Evolutionary conservation across 352 stramenopile genomes (phyloP), one percentile per base, ranked within the genome.

Genomic region (Globisporangium nodosum): DNA sequence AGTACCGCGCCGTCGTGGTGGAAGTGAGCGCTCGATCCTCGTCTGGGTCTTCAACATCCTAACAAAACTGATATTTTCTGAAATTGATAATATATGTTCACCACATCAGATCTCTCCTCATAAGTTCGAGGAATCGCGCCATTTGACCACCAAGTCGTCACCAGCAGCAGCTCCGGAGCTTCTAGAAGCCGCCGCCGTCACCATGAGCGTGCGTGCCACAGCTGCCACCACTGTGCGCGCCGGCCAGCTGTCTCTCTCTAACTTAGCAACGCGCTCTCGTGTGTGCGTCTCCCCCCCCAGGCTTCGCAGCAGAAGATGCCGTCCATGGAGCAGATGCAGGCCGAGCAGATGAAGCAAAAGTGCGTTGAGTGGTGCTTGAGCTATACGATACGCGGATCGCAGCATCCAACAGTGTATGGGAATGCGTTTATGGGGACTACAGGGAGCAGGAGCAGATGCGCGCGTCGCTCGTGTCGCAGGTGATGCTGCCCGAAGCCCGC

Each of bases 341-440:
- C 83, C 48, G 80, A 94, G 69, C 81, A 92, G 57, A 81, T 85
- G 69, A 90, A 91, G 78, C 74, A 92, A 58, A 78, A 94, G 84
- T 94, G 58, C 40, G 72, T 5, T 64, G 24, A 1, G 24, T 1
- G 24, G 24, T 27, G 24, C 24, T 27, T 27, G 24, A 27, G 24
- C 24, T 27, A 27, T 1, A 27, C 24, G 24, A 27, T 27, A 27
- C 24, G 24, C 24, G 1, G 24, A 27, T 27, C 24, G 24, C 24
- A 27, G 24, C 24, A 27, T 27, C 24, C 24, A 27, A 27, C 24
- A 1, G 24, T 58, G 8, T 21, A 13, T 24, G 6, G 5, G 18
- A 12, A 11, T 3, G 20, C 27, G 16, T 31, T 16, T 27, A 12
- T 50, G 5, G 49, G 24, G 33, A 45, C 24, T 39, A 47, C 30